phyloP scores from a whole-genome alignment of 139 green algal species.

The Deuterostichococcus epilithicus region DNA sequence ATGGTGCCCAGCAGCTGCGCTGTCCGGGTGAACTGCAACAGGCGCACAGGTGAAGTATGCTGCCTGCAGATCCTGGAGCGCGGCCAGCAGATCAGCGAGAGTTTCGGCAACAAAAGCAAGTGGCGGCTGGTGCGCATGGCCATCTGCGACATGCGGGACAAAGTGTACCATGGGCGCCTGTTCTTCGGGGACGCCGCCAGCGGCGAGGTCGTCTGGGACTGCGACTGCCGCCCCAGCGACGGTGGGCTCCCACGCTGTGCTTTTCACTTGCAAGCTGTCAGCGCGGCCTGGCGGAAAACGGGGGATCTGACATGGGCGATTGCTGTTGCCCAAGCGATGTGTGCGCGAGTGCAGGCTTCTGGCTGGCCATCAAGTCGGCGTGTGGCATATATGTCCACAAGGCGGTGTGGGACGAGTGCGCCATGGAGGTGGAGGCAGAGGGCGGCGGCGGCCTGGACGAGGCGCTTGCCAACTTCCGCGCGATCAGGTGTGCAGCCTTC shows the following conservation, averaged over 20 bases:
- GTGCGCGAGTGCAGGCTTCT: not conserved
- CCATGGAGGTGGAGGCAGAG: not conserved
- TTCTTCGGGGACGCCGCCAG: slow-evolving; percentile 70
- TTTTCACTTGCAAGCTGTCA: not conserved
- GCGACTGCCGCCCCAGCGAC: slow-evolving; percentile 71
- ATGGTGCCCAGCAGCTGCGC: no score
- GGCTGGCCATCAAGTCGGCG: slow-evolving; percentile 23
- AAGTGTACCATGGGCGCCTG: slow-evolving; percentile 35
- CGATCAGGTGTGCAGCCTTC: not conserved
- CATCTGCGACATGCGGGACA: slow-evolving; percentile 53
- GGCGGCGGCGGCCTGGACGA: not conserved
- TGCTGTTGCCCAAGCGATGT: not conserved
- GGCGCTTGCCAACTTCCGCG: not conserved
- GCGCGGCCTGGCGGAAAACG: no score
- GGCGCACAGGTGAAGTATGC: not conserved
- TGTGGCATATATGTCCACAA: slow-evolving; percentile 50
- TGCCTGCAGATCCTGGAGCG: slow-evolving; percentile 47
- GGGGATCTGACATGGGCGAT: not conserved
- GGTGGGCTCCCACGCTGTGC: slow-evolving; percentile 2
- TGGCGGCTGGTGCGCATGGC: slow-evolving; percentile 63
- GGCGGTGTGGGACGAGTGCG: slow-evolving; percentile 38
- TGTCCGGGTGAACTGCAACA: not conserved
- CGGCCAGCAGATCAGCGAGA: slow-evolving; percentile 34
- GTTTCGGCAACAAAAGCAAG: slow-evolving; percentile 21
- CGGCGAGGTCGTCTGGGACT: slow-evolving; percentile 60